These are phyloP conservation scores for Piromyces finnis DNA, from an alignment of 192 early-diverging fungal species.

Conservation along the genomic window DNA sequence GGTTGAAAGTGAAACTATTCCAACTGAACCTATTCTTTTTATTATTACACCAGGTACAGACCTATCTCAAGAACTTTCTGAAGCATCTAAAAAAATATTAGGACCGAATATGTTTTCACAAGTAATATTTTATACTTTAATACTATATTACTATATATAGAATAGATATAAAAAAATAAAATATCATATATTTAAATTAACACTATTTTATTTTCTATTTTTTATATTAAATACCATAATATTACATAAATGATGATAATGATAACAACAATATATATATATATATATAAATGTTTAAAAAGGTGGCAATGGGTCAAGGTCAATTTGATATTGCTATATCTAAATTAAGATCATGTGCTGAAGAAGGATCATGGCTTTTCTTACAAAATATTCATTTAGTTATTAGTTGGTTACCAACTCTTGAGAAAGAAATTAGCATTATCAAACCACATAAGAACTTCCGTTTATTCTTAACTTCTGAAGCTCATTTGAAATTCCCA, in stretches of 20 bases:
- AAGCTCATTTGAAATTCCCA: conserved; percentile 30
- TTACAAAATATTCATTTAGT: conserved; percentile 40
- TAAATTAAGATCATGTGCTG: conserved; percentile 8
- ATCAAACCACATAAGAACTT: conserved; percentile 17
- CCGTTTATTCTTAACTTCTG: conserved; percentile 34
- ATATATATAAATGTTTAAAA: neutral
- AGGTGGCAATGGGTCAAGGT: conserved; percentile 41
- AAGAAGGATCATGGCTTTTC: conserved; percentile 25
- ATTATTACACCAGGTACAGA: conserved; percentile 41
- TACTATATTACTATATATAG: no score
- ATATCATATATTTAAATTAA: no score
- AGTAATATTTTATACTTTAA: neutral
- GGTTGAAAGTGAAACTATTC: conserved; percentile 17
- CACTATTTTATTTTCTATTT: no score
- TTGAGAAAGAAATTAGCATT: conserved; percentile 28
- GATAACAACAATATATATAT: neutral
- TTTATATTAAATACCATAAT: no score
- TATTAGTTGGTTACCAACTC: conserved; percentile 21
- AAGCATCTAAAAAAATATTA: conserved; percentile 16
- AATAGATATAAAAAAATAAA: no score
- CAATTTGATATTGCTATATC: conserved; percentile 26
- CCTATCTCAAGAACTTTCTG: conserved; percentile 27
- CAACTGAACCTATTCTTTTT: conserved; percentile 28
- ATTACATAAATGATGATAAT: no score
- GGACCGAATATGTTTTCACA: conserved; percentile 25